A percentile compares a stretch with the other conserved stretches of the same genome.
phyloP scores from a whole-genome alignment of 331 rosid species.

The Acacia pycnantha region DNA sequence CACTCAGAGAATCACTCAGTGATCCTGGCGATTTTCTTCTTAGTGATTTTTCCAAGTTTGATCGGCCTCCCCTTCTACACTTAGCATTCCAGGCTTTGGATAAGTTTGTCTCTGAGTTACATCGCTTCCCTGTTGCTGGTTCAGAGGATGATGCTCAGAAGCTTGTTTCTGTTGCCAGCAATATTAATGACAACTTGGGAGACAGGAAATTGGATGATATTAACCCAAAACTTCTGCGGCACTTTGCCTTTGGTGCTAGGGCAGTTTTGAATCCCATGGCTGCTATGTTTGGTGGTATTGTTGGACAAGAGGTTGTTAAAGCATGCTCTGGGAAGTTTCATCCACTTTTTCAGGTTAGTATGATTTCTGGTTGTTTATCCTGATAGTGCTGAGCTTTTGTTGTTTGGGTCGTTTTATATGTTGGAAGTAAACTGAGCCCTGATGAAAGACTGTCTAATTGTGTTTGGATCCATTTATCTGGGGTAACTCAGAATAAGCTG shows the following conservation, averaged over 20 bases:
- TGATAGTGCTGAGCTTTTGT: neutral
- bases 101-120: conserved; percentile 59
- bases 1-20: conserved; percentile 69
- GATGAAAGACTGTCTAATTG: neutral
- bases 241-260: conserved; percentile 88
- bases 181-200: conserved; percentile 54
- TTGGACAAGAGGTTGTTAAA: conserved; percentile 72
- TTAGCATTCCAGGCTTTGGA: conserved; percentile 91
- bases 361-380: neutral
- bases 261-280: conserved; percentile 97
- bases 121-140: conserved; percentile 82
- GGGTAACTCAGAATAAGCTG: neutral
- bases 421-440: neutral
- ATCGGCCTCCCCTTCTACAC: conserved; percentile 84
- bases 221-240: conserved; percentile 68
- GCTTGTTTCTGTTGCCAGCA: conserved; percentile 63
- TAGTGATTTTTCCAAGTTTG: conserved; percentile 94
- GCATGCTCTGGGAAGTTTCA: conserved; percentile 68
- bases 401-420: neutral
- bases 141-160: conserved; percentile 89
- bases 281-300: conserved; percentile 98
- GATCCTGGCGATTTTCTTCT: conserved; percentile 94
- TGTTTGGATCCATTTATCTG: neutral
- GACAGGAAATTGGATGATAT: conserved; percentile 71
- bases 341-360: conserved; percentile 39